A percentile compares a stretch with the other conserved stretches of the same genome.
Evolutionary conservation across 2,329 filamentous ascomycete species (phyloP).

Genomic region (Sporothrix mexicana): DNA sequence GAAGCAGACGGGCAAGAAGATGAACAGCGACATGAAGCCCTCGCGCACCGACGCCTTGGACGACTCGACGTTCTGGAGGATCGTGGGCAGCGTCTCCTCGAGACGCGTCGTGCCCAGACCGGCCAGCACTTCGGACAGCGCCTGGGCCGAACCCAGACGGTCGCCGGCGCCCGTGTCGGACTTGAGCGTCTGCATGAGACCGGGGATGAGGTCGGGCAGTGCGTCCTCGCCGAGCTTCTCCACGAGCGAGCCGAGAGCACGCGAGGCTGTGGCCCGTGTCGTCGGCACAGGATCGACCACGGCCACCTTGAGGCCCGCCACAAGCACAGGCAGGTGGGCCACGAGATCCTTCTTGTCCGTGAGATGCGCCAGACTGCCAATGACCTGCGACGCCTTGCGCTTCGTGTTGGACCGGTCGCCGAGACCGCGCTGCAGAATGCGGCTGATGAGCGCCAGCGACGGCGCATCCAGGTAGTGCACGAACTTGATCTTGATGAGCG

Average conservation of each 20-base stretch:
- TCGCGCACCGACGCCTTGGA: slow-evolving; percentile 89
- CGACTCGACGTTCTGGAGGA: slow-evolving; percentile 93
- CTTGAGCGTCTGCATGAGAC: slow-evolving; percentile 96
- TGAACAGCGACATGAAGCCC: slow-evolving; percentile 99
- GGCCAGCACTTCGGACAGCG: slow-evolving; percentile 92
- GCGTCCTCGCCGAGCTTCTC: slow-evolving; percentile 98
- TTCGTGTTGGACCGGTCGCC: slow-evolving; percentile 93
- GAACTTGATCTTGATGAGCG: slow-evolving; percentile 97
- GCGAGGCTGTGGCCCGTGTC: slow-evolving; percentile 93
- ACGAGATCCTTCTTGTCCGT: slow-evolving; percentile 95
- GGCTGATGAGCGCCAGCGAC: slow-evolving; percentile 90
- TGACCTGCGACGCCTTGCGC: slow-evolving; percentile 94
- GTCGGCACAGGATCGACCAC: slow-evolving; percentile 96
- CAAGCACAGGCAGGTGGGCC: slow-evolving; percentile 86
- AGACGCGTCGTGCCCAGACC: slow-evolving; percentile 89
- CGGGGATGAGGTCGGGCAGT: slow-evolving; percentile 94
- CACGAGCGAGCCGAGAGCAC: slow-evolving; percentile 92
- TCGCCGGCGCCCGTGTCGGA: slow-evolving; percentile 97
- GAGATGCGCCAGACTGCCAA: slow-evolving; percentile 94
- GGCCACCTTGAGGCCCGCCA: slow-evolving; percentile 85
- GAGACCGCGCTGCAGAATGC: slow-evolving; percentile 91
- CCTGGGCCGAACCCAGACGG: slow-evolving; percentile 92
- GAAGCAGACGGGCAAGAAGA: slow-evolving; percentile 98
- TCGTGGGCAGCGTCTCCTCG: slow-evolving; percentile 94
- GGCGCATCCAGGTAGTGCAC: slow-evolving; percentile 98